Base-by-base conservation (phyloP, 2,329 filamentous ascomycete genomes). In the Trichoderma simmonsii region DNA sequence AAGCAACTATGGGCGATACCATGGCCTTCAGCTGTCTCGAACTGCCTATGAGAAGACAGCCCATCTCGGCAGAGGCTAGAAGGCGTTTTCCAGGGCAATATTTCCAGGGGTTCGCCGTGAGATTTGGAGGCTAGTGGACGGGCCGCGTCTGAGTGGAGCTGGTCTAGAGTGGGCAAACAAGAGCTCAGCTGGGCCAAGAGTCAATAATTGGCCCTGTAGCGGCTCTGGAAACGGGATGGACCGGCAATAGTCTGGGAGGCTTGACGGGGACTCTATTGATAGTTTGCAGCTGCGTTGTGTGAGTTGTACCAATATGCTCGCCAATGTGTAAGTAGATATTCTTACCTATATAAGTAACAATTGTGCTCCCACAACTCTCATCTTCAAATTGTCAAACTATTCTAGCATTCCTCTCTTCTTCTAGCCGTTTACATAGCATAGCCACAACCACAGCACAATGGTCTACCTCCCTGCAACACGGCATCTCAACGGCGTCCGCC, bases 401-500 rank as follows among this genome's bases (percentile, higher is more conserved):
- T 15, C 34, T 1, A 9, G 11, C 21, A 24, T 54, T 48, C 28
- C 7, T n/a, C 21, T 59, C 5, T 12, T 21, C 28, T 8, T 61
- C 43, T n/a, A n/a, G 3, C 30, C 1, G 2, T 67, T 57, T 64
- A n/a, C 39, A 43, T n/a, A 30, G 63, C 28, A 26, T 21, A 26
- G 30, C 48, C 48, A n/a, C 21, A 57, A 57, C 4, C n/a, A 36
- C 34, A 34, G 1, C 65, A 34, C 26, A 43, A 70, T 70, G 66
- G 66, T 70, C 21, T 70, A 62, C 43, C 39, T 70, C 14, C 66
- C 66, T n/a, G 57, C 57, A 15, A 70, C 66, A 36, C 14, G 57
- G 18, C 66, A 70, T 32, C 66, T 70, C 66, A 61, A 70, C 39
- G 66, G 66, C 57, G 57, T 62, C 28, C 66, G 66, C 36, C 66